A percentile compares a stretch with the other conserved stretches of the same genome.
phyloP scores from a whole-genome alignment of 192 early-diverging fungal species.

The Entomortierella chlamydospora region DNA sequence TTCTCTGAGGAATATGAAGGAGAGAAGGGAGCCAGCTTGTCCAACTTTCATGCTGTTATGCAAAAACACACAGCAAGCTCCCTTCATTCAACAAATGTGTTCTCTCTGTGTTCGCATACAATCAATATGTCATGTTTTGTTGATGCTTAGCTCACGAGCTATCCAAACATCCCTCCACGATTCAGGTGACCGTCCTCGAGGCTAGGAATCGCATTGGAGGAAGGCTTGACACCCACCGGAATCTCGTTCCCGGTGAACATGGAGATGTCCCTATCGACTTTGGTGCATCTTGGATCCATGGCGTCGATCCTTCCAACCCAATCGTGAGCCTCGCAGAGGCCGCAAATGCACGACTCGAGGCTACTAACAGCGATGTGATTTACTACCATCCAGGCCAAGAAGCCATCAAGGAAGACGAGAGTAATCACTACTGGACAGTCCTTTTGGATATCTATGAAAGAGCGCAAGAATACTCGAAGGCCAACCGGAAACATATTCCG shows the following conservation, averaged over 20 bases:
- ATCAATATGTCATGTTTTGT: background rate
- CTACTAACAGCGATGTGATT: slow-evolving; percentile 46
- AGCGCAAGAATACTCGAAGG: slow-evolving; percentile 28
- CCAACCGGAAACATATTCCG: slow-evolving; percentile 31
- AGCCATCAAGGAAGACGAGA: slow-evolving; percentile 22
- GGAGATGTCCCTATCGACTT: slow-evolving; percentile 50
- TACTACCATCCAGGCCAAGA: slow-evolving; percentile 24
- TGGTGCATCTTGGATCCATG: slow-evolving; percentile 59
- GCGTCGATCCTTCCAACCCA: slow-evolving; percentile 48
- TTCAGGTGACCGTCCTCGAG: slow-evolving; percentile 51
- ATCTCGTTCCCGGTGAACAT: slow-evolving; percentile 22
- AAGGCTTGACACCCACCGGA: slow-evolving; percentile 44
- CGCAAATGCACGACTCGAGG: slow-evolving; percentile 24
- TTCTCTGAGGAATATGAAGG: background rate
- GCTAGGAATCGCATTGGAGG: slow-evolving; percentile 51
- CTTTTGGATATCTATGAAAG: slow-evolving; percentile 42
- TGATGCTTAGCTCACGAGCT: slow-evolving; percentile 51
- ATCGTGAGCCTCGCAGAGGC: slow-evolving; percentile 37
- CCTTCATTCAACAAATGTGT: background rate
- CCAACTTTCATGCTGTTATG: background rate
- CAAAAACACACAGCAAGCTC: background rate
- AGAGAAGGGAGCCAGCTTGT: background rate
- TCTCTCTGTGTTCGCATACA: background rate
- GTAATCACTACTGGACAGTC: slow-evolving; percentile 51
- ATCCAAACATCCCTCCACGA: slow-evolving; percentile 49